Percentiles rank a stretch among this genome's conserved stretches.
Evolutionary conservation across 257 asterid species (phyloP).

Genomic region (Galeopsis tetrahit): DNA sequence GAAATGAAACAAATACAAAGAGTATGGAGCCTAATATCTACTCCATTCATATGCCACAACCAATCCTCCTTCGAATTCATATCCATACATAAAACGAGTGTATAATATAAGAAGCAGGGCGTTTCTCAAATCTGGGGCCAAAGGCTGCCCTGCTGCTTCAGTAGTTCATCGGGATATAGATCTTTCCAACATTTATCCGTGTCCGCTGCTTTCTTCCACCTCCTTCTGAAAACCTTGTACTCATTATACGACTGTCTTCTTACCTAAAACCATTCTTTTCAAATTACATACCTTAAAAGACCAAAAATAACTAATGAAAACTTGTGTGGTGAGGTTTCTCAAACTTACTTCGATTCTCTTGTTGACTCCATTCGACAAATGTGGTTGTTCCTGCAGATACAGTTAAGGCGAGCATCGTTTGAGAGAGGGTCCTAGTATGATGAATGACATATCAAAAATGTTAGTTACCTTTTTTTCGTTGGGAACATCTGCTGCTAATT

Average conservation of each 20-base stretch:
- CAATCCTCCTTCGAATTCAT: not conserved
- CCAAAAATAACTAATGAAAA: not conserved
- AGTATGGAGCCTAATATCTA: too few species aligned
- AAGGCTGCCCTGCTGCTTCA: conserved; percentile 18
- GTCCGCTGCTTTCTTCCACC: conserved; percentile 68
- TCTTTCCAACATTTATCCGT: conserved; percentile 66
- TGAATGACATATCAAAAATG: not conserved
- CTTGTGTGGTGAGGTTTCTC: not conserved
- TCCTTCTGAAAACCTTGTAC: conserved; percentile 63
- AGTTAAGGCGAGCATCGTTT: not conserved
- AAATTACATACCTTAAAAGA: not conserved
- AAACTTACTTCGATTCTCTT: conserved; percentile 69
- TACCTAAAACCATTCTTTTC: conserved; percentile 41
- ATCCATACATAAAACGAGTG: too few species aligned
- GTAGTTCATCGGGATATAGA: conserved; percentile 48
- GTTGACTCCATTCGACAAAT: conserved; percentile 32
- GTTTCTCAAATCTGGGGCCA: conserved; percentile 32
- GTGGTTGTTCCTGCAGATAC: conserved; percentile 44
- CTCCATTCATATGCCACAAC: not conserved
- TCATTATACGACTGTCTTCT: conserved; percentile 81
- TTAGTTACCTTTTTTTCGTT: conserved; percentile 25
- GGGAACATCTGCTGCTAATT: conserved; percentile 2
- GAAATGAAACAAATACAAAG: too few species aligned
- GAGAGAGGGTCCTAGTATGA: not conserved
- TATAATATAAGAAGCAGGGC: too few species aligned